Percentiles rank a stretch among this genome's conserved stretches.
These are phyloP conservation scores for Colletotrichum truncatum DNA, from an alignment of 2,329 filamentous ascomycete genomes.

Conservation along the genomic window DNA sequence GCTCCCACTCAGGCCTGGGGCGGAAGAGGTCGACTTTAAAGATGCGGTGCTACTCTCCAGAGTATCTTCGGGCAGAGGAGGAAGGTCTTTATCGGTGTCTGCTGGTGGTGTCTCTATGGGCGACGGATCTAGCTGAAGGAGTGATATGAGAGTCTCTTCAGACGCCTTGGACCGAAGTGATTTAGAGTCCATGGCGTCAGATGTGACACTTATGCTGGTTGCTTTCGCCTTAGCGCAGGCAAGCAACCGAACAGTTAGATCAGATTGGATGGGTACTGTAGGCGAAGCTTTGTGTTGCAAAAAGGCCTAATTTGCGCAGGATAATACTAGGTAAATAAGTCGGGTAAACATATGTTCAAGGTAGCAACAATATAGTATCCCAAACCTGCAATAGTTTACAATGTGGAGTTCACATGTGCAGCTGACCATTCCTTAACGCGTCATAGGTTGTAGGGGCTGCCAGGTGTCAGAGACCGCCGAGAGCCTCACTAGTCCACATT, in stretches of 20 bases:
- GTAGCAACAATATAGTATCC: neutral
- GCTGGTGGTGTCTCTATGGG: slow-evolving; percentile 66
- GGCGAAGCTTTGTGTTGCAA: no score
- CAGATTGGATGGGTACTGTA: no score
- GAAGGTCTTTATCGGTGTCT: slow-evolving; percentile 57
- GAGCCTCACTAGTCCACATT: neutral
- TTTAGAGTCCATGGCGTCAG: slow-evolving; percentile 20
- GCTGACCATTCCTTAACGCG: slow-evolving; percentile 17
- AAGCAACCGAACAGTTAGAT: no score
- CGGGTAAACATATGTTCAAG: neutral
- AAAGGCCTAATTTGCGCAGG: no score
- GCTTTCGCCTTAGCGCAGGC: neutral
- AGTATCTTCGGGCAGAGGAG: slow-evolving; percentile 47
- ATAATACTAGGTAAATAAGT: no score
- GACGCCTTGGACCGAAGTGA: slow-evolving; percentile 29
- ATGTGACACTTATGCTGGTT: neutral
- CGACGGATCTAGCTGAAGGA: slow-evolving; percentile 32
- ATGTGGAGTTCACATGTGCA: neutral
- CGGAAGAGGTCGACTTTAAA: slow-evolving; percentile 52
- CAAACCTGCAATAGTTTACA: neutral
- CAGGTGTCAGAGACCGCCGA: neutral
- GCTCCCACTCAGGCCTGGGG: slow-evolving; percentile 66
- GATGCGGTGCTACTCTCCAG: slow-evolving; percentile 41
- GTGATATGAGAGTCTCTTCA: slow-evolving; percentile 32
- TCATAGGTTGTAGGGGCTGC: slow-evolving; percentile 16